phyloP scores from a whole-genome alignment of 2,329 filamentous ascomycete genomes.

The Calonectria fujianensis region DNA sequence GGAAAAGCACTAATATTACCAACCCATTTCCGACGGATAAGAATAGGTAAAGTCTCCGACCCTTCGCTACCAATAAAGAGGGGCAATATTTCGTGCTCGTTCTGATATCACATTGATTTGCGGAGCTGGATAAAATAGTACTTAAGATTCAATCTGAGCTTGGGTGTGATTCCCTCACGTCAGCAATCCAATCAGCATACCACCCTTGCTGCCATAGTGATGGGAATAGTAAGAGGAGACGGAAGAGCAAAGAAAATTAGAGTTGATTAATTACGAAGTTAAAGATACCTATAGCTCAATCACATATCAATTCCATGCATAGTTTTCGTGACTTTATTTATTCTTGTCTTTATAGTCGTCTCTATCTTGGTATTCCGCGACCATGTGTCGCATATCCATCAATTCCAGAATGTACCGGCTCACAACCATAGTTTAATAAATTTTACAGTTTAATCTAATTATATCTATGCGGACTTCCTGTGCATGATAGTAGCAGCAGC shows the following conservation, averaged over 20 bases:
- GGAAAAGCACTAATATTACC: constrained; percentile 1
- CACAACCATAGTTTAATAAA: not conserved
- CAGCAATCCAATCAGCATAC: not conserved
- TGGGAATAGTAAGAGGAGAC: not conserved
- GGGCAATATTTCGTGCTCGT: not conserved
- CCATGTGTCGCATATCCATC: not conserved
- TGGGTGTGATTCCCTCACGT: not conserved
- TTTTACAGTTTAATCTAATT: constrained; percentile 11
- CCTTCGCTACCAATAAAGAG: not conserved
- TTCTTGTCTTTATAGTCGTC: not conserved
- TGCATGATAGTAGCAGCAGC: constrained; percentile 54
- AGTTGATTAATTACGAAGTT: not conserved
- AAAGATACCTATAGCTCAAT: not conserved
- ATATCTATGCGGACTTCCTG: constrained; percentile 52
- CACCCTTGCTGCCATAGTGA: too few species aligned
- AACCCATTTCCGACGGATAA: constrained; percentile 17
- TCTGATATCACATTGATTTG: not conserved
- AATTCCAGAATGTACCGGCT: not conserved
- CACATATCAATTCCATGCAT: not conserved
- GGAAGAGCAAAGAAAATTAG: not conserved
- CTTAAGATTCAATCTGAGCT: too few species aligned
- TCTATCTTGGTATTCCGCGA: not conserved
- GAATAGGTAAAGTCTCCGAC: too few species aligned
- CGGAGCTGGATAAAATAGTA: too few species aligned
- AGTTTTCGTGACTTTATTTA: not conserved